Evolutionary conservation across 1,284 basidiomycete species (phyloP).

Genomic region (Takashimella tepidaria): DNA sequence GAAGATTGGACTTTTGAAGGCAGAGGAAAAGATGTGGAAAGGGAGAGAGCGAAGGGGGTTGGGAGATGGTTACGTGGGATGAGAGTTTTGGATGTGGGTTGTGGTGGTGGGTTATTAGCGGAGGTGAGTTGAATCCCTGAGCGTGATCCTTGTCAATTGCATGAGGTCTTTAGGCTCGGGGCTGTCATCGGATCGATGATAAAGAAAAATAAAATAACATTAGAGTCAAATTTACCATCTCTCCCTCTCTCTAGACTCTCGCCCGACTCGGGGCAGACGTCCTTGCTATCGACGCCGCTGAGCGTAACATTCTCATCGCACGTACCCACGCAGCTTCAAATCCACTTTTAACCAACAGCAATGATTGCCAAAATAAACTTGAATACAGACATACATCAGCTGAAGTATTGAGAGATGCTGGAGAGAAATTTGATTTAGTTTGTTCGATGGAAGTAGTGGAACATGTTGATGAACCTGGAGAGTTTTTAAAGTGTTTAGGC

Average conservation of each 20-base stretch:
- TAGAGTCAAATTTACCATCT: too few species aligned
- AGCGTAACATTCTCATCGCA: conserved; percentile 81
- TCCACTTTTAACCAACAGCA: conserved; percentile 53
- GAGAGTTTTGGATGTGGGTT: conserved; percentile 79
- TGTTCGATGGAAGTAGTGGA: conserved; percentile 98
- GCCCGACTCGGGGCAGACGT: conserved; percentile 81
- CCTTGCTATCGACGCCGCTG: conserved; percentile 83
- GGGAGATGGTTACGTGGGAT: conserved; percentile 56
- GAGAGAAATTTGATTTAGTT: conserved; percentile 75
- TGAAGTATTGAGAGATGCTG: conserved; percentile 59
- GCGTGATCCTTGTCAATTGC: too few species aligned
- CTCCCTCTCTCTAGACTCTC: conserved; percentile 58
- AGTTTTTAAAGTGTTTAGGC: conserved; percentile 75
- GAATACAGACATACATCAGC: conserved; percentile 73
- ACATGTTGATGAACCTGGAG: conserved; percentile 87
- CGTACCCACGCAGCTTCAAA: conserved; percentile 75
- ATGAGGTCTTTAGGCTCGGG: too few species aligned
- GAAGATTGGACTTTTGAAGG: conserved; percentile 48
- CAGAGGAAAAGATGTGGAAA: conserved; percentile 44
- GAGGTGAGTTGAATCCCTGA: conserved; percentile 58
- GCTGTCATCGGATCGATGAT: too few species aligned
- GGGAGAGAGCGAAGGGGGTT: conserved; percentile 24
- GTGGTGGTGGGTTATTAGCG: conserved; percentile 88
- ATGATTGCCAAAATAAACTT: too few species aligned
- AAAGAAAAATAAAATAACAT: too few species aligned